Percentiles rank a stretch among this genome's conserved stretches.
Evolutionary conservation across 164 flowering plant genomes (phyloP).

Genomic region (Warburgia ugandensis): DNA sequence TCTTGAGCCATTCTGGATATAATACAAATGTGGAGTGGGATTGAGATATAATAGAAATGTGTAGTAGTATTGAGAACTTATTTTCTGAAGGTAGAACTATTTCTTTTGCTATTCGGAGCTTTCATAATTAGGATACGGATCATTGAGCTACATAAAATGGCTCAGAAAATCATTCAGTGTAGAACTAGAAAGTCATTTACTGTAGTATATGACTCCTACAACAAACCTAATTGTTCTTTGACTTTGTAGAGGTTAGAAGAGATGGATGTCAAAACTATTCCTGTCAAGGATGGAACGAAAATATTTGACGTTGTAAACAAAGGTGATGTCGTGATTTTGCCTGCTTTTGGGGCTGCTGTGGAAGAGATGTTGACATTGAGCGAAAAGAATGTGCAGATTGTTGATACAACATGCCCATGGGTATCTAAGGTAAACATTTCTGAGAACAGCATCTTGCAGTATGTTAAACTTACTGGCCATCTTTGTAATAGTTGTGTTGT

Average conservation of each 20-base stretch:
- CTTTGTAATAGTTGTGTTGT: not conserved
- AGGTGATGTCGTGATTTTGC: slow-evolving; percentile 90
- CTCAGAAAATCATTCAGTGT: too few species aligned
- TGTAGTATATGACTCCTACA: not conserved
- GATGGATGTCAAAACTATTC: slow-evolving; percentile 77
- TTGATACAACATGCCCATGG: slow-evolving; percentile 99
- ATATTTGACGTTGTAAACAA: slow-evolving; percentile 75
- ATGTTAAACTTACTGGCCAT: not conserved
- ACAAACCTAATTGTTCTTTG: not conserved
- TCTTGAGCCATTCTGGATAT: too few species aligned
- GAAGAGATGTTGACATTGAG: slow-evolving; percentile 78
- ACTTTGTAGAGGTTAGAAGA: slow-evolving; percentile 63
- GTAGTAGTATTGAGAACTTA: too few species aligned
- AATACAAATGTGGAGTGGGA: too few species aligned
- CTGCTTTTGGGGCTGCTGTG: slow-evolving; percentile 98
- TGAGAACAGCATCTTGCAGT: not conserved
- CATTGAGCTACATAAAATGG: too few species aligned
- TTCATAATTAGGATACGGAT: too few species aligned
- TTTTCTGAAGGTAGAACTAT: too few species aligned
- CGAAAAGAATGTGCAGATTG: slow-evolving; percentile 83
- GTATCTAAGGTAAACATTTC: slow-evolving; percentile 68
- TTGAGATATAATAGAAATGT: too few species aligned
- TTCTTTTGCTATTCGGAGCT: too few species aligned
- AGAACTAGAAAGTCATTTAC: too few species aligned
- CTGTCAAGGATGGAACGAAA: slow-evolving; percentile 64